A percentile compares a stretch with the other conserved stretches of the same genome.
Evolutionary conservation across 1,284 basidiomycete genomes (phyloP).

Genomic region (Boletellus deceptivus): DNA sequence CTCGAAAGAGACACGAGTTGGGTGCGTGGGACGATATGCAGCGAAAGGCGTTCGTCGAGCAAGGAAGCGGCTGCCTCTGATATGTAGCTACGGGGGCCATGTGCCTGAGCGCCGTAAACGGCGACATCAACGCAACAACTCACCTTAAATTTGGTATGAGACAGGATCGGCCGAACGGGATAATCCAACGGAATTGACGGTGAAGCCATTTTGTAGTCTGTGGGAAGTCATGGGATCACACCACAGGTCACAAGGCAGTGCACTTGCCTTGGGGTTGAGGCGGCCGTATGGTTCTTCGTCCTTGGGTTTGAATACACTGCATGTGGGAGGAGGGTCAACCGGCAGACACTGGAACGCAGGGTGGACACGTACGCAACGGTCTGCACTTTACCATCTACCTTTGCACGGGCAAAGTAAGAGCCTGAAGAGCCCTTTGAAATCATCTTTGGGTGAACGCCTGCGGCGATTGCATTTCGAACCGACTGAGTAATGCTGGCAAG

Average conservation of each 20-base stretch:
- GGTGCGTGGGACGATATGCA: slow-evolving; percentile 85
- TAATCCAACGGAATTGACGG: slow-evolving; percentile 80
- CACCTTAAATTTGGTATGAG: slow-evolving; percentile 84
- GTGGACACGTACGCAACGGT: slow-evolving; percentile 67
- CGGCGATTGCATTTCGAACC: slow-evolving; percentile 66
- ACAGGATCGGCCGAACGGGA: slow-evolving; percentile 82
- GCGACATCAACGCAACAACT: background rate
- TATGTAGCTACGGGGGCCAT: slow-evolving; percentile 45
- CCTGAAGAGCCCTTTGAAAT: slow-evolving; percentile 85
- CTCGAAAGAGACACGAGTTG: slow-evolving; percentile 81
- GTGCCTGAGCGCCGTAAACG: slow-evolving; percentile 1
- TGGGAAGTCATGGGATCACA: slow-evolving; percentile 2
- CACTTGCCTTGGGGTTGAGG: slow-evolving; percentile 72
- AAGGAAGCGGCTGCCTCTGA: slow-evolving; percentile 85
- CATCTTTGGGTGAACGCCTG: slow-evolving; percentile 85
- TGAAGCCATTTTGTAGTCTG: slow-evolving; percentile 91
- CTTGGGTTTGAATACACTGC: slow-evolving; percentile 85
- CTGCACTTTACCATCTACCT: slow-evolving; percentile 65
- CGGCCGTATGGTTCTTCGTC: slow-evolving; percentile 86
- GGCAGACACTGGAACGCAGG: background rate
- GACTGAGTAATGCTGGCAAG: slow-evolving; percentile 55
- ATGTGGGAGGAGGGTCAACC: background rate
- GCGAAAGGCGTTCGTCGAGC: slow-evolving; percentile 70
- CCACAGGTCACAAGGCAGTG: background rate
- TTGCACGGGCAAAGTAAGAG: slow-evolving; percentile 82